Percentiles rank a stretch among this genome's conserved stretches.
Conservation (phyloP, 192 early-diverging fungal genomes). For the Anaeromyces robustus region DNA sequence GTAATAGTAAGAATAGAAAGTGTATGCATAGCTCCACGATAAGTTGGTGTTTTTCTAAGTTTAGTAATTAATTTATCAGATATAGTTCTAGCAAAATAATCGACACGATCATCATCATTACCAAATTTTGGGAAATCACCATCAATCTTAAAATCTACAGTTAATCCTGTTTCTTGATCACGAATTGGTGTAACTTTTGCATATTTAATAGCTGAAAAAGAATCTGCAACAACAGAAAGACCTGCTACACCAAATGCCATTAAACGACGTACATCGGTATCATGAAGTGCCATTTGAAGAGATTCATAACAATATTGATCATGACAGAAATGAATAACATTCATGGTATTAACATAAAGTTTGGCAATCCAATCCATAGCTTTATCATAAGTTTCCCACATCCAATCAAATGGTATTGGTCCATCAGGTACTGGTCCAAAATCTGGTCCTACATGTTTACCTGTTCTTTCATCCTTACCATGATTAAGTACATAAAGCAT, state of each 20-base stretch:
- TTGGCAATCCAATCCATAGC: conserved; percentile 10
- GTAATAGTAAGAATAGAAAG: conserved; percentile 9
- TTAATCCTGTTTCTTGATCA: conserved; percentile 8
- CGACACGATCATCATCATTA: conserved; percentile 8
- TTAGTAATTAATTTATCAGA: conserved; percentile 1
- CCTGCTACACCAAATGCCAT: conserved; percentile 11
- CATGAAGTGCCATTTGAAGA: conserved; percentile 9
- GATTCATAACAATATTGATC: no score
- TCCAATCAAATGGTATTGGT: background rate
- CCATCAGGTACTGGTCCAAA: conserved; percentile 4
- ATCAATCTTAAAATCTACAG: conserved; percentile 10
- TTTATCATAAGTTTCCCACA: no score
- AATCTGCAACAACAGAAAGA: conserved; percentile 8
- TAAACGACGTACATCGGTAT: conserved; percentile 9
- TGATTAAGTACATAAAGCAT: no score
- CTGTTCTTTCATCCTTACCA: conserved; percentile 4
- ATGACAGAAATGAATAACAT: no score
- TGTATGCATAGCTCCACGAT: conserved; percentile 8
- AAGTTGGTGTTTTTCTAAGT: conserved; percentile 7
- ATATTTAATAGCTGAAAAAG: conserved; percentile 8
- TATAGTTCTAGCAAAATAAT: conserved; percentile 6
- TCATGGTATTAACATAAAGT: conserved; percentile 7
- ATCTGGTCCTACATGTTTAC: conserved; percentile 9
- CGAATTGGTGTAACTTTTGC: conserved; percentile 7
- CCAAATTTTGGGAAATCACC: conserved; percentile 11